These are phyloP conservation scores for Colletotrichum sp. DNA, from an alignment of 2,329 filamentous ascomycete species.

Conservation along the genomic window DNA sequence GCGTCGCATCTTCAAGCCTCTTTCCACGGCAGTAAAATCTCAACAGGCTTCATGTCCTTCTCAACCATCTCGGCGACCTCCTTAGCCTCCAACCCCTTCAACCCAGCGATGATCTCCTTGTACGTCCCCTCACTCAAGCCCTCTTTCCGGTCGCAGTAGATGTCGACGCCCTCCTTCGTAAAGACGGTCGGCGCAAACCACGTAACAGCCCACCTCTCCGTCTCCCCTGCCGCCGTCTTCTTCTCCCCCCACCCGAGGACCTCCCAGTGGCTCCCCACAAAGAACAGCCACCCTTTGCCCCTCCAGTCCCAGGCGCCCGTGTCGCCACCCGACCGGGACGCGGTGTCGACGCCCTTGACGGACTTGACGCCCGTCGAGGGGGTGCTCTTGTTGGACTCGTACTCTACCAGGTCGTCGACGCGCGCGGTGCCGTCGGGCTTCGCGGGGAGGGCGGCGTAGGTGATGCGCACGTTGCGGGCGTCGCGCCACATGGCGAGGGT, in stretches of 20 bases:
- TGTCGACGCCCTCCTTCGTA: conserved; percentile 80
- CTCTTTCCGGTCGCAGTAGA: conserved; percentile 70
- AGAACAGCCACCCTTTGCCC: conserved; percentile 75
- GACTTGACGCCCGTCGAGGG: conserved; percentile 53
- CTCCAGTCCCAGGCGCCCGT: conserved; percentile 73
- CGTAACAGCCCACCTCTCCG: conserved; percentile 77
- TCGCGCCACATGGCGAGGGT: conserved; percentile 82
- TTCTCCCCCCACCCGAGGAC: conserved; percentile 75
- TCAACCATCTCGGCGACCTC: conserved; percentile 57
- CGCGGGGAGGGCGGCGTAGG: conserved; percentile 64
- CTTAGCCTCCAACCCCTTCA: conserved; percentile 59
- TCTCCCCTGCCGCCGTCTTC: conserved; percentile 39
- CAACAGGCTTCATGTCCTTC: conserved; percentile 55
- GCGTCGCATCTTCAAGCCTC: conserved; percentile 20
- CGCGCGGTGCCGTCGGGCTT: conserved; percentile 43
- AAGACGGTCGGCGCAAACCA: conserved; percentile 87
- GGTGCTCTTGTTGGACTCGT: conserved; percentile 57
- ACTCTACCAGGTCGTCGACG: conserved; percentile 76
- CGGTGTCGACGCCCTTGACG: conserved; percentile 70
- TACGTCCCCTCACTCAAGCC: conserved; percentile 66
- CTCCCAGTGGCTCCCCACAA: conserved; percentile 82
- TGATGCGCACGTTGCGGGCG: conserved; percentile 81
- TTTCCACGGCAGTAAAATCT: conserved; percentile 57
- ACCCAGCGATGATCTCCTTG: conserved; percentile 57
- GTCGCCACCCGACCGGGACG: conserved; percentile 27